phyloP scores from a whole-genome alignment of 495 filamentous ascomycete genomes.

The Aspergillus biplanus region DNA sequence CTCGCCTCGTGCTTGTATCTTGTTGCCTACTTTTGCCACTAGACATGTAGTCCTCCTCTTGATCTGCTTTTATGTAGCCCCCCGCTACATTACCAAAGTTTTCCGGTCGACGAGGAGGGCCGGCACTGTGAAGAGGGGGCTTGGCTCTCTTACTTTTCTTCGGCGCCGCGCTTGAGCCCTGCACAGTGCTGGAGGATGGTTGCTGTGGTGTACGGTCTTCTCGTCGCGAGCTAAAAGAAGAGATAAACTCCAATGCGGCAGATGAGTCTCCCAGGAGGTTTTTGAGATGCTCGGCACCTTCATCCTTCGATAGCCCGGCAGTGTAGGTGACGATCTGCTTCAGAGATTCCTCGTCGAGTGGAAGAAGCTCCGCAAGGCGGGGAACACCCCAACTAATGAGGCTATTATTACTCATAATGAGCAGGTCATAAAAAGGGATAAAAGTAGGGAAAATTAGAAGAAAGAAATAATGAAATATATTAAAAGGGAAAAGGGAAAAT shows the following conservation, averaged over 20 bases:
- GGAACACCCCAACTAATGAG: slow-evolving; percentile 60
- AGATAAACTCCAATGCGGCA: slow-evolving; percentile 86
- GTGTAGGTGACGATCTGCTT: slow-evolving; percentile 82
- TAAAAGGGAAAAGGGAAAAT: neutral
- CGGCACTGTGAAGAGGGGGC: slow-evolving; percentile 60
- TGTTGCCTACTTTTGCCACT: neutral
- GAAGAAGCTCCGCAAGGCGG: slow-evolving; percentile 76
- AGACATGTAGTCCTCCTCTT: slow-evolving; percentile 66
- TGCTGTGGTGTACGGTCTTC: slow-evolving; percentile 40
- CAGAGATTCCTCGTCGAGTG: slow-evolving; percentile 81
- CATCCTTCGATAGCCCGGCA: slow-evolving; percentile 67
- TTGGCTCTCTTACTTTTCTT: slow-evolving; percentile 61
- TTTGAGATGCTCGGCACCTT: slow-evolving; percentile 81
- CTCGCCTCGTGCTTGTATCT: slow-evolving; percentile 1
- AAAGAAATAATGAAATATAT: neutral
- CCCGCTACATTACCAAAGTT: slow-evolving; percentile 59
- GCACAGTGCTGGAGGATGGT: slow-evolving; percentile 30
- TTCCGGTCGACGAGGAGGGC: slow-evolving; percentile 60
- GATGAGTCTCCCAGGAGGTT: slow-evolving; percentile 87
- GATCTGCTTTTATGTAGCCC: slow-evolving; percentile 62
- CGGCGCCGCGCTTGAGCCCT: slow-evolving; percentile 13
- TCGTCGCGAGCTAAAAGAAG: slow-evolving; percentile 81
- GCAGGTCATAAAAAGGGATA: neutral
- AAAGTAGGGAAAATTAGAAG: neutral
- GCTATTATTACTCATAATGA: slow-evolving; percentile 23